These are phyloP conservation scores for Coprinellus aureogranulatus DNA, from an alignment of 768 basidiomycete genomes.

Conservation along the genomic window DNA sequence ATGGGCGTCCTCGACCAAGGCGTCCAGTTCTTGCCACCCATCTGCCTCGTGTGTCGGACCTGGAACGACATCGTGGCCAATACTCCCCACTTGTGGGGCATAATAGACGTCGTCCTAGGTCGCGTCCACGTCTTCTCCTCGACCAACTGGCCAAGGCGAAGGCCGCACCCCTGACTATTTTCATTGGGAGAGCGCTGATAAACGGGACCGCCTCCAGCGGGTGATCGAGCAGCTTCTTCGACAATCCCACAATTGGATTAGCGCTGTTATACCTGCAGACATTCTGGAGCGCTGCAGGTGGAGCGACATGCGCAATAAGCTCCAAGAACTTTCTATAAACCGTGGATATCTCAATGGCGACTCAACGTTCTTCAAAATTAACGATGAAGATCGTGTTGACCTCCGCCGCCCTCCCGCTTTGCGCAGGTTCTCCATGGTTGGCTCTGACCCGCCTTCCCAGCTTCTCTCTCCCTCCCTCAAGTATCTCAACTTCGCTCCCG, in stretches of 20 bases:
- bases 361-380: no score
- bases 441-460: constrained; percentile 3
- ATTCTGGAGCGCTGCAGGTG: constrained; percentile 19
- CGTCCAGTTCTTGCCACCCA: constrained; percentile 23
- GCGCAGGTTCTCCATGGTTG: background rate
- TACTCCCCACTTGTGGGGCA: constrained; percentile 34
- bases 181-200: constrained; percentile 1
- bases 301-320: constrained; percentile 13
- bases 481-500: constrained; percentile 15
- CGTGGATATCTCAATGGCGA: background rate
- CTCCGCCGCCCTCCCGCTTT: background rate
- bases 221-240: constrained; percentile 11
- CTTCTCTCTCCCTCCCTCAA: constrained; percentile 28
- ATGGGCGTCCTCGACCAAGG: constrained; percentile 27
- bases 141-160: constrained; percentile 27
- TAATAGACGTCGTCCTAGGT: constrained; percentile 17
- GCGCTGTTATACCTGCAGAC: constrained; percentile 18
- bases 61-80: constrained; percentile 25
- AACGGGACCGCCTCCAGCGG: background rate
- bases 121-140: constrained; percentile 8
- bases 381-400: background rate
- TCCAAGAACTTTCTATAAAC: constrained; percentile 21
- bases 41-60: constrained; percentile 24
- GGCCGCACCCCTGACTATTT: constrained; percentile 24
- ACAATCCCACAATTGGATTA: constrained; percentile 27